phyloP scores from a whole-genome alignment of 225 moss, liverwort and hornwort genomes.

The Lunularia cruciata region DNA sequence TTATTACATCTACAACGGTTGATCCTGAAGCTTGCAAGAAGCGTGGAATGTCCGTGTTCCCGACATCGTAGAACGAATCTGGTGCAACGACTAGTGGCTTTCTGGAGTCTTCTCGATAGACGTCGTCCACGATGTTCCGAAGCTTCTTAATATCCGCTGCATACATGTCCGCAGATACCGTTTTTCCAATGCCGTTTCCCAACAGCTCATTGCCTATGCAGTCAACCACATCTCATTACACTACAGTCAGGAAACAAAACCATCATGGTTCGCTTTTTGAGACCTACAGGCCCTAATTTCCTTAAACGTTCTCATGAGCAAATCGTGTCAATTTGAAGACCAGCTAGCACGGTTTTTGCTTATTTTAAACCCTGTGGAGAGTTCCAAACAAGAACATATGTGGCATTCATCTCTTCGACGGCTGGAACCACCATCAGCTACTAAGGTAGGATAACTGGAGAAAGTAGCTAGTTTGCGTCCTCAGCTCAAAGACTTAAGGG shows the following conservation, averaged over 20 bases:
- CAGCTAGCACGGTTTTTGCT: slow-evolving; percentile 3
- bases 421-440: not conserved
- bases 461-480: slow-evolving; percentile 5
- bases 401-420: slow-evolving; percentile 13
- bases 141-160: slow-evolving; percentile 62
- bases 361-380: slow-evolving; percentile 1
- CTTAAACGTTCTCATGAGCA: too few species aligned
- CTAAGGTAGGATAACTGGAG: slow-evolving; percentile 13
- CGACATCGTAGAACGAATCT: slow-evolving; percentile 57
- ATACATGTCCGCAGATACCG: slow-evolving; percentile 57
- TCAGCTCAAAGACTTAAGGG: not conserved
- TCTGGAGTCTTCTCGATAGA: slow-evolving; percentile 40
- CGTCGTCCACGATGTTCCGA: slow-evolving; percentile 44
- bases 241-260: slow-evolving; percentile 3
- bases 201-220: slow-evolving; percentile 77
- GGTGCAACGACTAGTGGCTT: slow-evolving; percentile 70
- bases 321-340: not conserved
- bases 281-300: too few species aligned
- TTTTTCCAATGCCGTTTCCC: slow-evolving; percentile 45
- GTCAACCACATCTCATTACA: not conserved
- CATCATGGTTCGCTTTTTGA: not conserved
- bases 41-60: slow-evolving; percentile 36
- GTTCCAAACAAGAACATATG: not conserved
- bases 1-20: slow-evolving; percentile 69
- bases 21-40: slow-evolving; percentile 60